Evolutionary conservation across 768 basidiomycete genomes (phyloP).

Genomic region (Psilocybe sp.): DNA sequence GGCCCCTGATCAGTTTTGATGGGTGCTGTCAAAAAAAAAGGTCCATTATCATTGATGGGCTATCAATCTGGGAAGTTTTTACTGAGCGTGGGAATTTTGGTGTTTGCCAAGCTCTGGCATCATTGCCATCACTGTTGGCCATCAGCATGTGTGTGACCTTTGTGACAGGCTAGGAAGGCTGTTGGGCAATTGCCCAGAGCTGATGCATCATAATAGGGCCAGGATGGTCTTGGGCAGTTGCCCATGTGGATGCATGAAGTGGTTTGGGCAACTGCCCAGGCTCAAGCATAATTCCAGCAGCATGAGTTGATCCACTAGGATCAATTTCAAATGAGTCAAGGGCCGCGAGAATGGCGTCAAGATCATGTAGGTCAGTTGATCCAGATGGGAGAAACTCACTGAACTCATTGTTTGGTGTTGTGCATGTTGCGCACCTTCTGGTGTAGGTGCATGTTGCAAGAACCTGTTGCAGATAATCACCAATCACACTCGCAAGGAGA

Average conservation of each 20-base stretch:
- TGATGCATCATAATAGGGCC: constrained; percentile 37
- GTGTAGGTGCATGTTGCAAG: constrained; percentile 27
- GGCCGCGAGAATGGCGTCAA: constrained; percentile 16
- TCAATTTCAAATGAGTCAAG: constrained; percentile 25
- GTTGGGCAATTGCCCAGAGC: constrained; percentile 37
- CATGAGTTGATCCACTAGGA: constrained; percentile 8
- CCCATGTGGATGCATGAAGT: no score
- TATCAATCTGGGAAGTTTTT: no score
- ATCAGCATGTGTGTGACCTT: no score
- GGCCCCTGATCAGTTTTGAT: no score
- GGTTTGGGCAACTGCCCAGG: no score
- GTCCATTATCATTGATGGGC: no score
- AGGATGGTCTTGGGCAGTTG: no score
- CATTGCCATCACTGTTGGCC: no score
- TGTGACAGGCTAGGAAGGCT: no score
- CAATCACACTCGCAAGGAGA: constrained; percentile 36
- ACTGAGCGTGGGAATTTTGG: no score
- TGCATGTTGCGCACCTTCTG: constrained; percentile 27
- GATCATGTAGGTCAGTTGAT: constrained; percentile 10
- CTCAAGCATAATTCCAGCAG: constrained; percentile 15
- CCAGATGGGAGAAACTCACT: constrained; percentile 6
- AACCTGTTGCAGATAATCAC: constrained; percentile 45
- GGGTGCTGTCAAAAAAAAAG: no score
- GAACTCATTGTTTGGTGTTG: constrained; percentile 12
- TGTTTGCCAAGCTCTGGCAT: no score